Conservation (phyloP, 768 basidiomycete species). For the Grammothele lineata region DNA sequence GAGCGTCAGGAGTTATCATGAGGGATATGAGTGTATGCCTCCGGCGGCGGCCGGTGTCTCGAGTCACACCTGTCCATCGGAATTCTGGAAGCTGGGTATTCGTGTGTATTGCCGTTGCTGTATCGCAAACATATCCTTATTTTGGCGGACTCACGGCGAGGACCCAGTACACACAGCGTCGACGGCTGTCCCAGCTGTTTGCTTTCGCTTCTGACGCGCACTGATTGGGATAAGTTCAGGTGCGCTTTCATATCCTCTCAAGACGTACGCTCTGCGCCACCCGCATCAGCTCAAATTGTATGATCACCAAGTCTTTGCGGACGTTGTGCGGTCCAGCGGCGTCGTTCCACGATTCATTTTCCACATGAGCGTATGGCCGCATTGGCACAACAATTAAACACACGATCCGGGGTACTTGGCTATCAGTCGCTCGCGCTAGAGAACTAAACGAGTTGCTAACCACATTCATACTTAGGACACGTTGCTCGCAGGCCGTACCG, state of each 20-base stretch:
- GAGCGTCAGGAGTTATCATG: slow-evolving; percentile 19
- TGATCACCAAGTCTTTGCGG: no score
- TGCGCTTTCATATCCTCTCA: no score
- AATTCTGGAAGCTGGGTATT: neutral
- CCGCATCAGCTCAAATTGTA: no score
- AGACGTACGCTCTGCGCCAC: no score
- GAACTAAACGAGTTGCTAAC: no score
- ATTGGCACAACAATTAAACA: slow-evolving; percentile 3
- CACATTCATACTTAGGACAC: slow-evolving; percentile 2
- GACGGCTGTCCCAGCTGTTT: no score
- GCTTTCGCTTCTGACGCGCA: no score
- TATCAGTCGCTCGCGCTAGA: slow-evolving; percentile 7
- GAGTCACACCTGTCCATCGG: no score
- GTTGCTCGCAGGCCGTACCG: neutral
- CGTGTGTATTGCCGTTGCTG: slow-evolving; percentile 6
- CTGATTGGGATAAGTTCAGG: no score
- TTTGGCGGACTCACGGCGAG: slow-evolving; percentile 2
- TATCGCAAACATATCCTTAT: slow-evolving; percentile 9
- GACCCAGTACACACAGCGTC: no score
- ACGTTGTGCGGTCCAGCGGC: slow-evolving; percentile 9
- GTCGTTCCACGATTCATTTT: slow-evolving; percentile 13
- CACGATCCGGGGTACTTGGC: slow-evolving; percentile 13
- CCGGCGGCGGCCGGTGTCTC: no score
- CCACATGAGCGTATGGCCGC: slow-evolving; percentile 4
- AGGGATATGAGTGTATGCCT: no score